These are phyloP conservation scores for Carallia brachiata DNA, from an alignment of 345 rosid species.

Conservation along the genomic window DNA sequence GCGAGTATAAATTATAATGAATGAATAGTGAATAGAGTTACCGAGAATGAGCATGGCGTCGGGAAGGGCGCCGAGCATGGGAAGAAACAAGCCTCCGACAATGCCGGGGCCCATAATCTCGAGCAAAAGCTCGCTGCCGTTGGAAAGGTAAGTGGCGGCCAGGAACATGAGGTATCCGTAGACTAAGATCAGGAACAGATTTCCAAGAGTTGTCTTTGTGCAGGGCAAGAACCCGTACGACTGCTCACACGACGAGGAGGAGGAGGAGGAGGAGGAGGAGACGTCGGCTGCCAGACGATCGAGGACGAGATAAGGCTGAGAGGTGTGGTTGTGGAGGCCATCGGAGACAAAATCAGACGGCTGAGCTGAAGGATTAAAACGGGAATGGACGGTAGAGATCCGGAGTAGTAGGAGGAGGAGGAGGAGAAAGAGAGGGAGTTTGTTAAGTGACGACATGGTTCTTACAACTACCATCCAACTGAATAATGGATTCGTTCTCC, in stretches of 20 bases:
- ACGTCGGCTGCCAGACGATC: neutral
- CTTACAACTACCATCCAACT: too few species aligned
- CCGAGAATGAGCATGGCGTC: constrained; percentile 97
- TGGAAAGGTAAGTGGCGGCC: constrained; percentile 76
- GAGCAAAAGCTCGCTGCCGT: constrained; percentile 86
- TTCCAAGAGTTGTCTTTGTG: constrained; percentile 67
- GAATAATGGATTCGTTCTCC: too few species aligned
- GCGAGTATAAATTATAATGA: too few species aligned
- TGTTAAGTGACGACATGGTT: neutral
- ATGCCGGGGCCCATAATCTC: constrained; percentile 95
- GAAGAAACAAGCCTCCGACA: constrained; percentile 89
- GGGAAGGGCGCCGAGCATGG: constrained; percentile 91
- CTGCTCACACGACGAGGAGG: constrained; percentile 53
- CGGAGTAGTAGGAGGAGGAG: constrained; percentile 26
- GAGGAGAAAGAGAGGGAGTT: neutral
- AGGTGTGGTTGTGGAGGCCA: constrained; percentile 30
- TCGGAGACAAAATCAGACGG: constrained; percentile 54
- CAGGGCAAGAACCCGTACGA: constrained; percentile 96
- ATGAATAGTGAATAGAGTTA: constrained; percentile 15
- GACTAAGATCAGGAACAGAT: constrained; percentile 66
- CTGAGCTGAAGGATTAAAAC: constrained; percentile 13
- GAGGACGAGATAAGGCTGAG: constrained; percentile 16
- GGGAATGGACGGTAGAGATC: constrained; percentile 37
- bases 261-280: neutral
- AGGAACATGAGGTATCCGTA: constrained; percentile 83